phyloP scores from a whole-genome alignment of 495 filamentous ascomycete species.

The Hypomontagnella monticulosa region DNA sequence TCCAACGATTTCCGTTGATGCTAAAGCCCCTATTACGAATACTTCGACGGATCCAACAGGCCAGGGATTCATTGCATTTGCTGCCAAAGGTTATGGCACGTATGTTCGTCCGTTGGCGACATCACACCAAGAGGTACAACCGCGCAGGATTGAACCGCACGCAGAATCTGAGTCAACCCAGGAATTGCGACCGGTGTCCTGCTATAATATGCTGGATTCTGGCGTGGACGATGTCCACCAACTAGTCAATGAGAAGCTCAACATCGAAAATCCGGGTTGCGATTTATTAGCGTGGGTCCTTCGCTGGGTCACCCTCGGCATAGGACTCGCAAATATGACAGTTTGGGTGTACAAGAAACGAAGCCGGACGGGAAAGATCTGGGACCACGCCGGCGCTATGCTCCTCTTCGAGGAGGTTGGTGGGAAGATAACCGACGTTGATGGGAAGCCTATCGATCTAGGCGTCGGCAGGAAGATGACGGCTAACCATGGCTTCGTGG shows the following conservation, averaged over 20 bases:
- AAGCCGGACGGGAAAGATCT: slow-evolving; percentile 67
- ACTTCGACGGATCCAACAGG: slow-evolving; percentile 61
- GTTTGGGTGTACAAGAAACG: slow-evolving; percentile 68
- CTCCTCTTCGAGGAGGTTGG: slow-evolving; percentile 73
- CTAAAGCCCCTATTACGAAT: slow-evolving; percentile 44
- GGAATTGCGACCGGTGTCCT: slow-evolving; percentile 51
- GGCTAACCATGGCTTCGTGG: slow-evolving; percentile 62
- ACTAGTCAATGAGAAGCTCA: slow-evolving; percentile 58
- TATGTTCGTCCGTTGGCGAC: slow-evolving; percentile 58
- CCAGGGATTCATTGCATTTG: slow-evolving; percentile 65
- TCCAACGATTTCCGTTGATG: slow-evolving; percentile 62
- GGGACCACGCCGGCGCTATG: slow-evolving; percentile 79
- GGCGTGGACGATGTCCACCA: slow-evolving; percentile 56
- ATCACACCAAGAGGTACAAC: slow-evolving; percentile 15
- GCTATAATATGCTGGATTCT: slow-evolving; percentile 52
- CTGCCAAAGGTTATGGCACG: slow-evolving; percentile 65
- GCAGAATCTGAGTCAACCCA: slow-evolving; percentile 43
- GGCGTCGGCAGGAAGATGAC: slow-evolving; percentile 50
- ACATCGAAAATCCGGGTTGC: slow-evolving; percentile 59
- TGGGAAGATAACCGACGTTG: slow-evolving; percentile 69
- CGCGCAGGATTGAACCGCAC: slow-evolving; percentile 38
- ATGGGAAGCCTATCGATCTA: slow-evolving; percentile 58
- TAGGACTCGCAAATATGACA: slow-evolving; percentile 67
- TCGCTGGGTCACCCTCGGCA: slow-evolving; percentile 69
- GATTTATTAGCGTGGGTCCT: slow-evolving; percentile 72